Conservation (phyloP, 1,139 yeast species). For the Spencermartinsiella ligniputridi region DNA sequence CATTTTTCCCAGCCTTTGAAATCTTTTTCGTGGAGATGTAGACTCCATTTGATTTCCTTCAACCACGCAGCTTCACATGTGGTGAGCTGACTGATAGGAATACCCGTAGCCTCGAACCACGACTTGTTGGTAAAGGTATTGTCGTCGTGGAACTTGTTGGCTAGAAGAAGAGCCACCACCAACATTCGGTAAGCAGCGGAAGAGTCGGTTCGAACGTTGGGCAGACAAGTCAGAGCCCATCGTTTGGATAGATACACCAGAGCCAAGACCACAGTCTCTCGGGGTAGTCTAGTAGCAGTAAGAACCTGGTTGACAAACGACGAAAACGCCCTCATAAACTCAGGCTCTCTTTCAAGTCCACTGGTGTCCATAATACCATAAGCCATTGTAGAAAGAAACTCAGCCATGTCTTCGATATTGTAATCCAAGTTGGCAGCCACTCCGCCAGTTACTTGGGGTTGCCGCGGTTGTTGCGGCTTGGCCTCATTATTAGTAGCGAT, state of each 20-base stretch:
- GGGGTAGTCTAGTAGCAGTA: constrained; percentile 85
- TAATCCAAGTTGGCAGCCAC: constrained; percentile 75
- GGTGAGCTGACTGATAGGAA: constrained; percentile 58
- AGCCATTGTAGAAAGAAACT: constrained; percentile 64
- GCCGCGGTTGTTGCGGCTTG: constrained; percentile 13
- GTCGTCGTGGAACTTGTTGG: constrained; percentile 94
- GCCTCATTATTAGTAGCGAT: background rate
- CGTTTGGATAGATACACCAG: constrained; percentile 63
- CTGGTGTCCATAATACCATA: constrained; percentile 48
- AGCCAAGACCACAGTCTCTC: constrained; percentile 72
- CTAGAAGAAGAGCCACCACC: constrained; percentile 69
- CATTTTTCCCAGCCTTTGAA: constrained; percentile 37
- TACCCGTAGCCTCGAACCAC: constrained; percentile 93
- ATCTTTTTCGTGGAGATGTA: constrained; percentile 30
- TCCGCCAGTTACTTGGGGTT: constrained; percentile 51
- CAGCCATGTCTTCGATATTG: constrained; percentile 70
- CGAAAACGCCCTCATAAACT: constrained; percentile 39
- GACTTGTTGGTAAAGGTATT: constrained; percentile 92
- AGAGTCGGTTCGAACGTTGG: constrained; percentile 27
- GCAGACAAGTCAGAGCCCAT: constrained; percentile 33
- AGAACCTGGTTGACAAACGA: constrained; percentile 60
- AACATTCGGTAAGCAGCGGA: constrained; percentile 52
- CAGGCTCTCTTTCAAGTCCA: constrained; percentile 2
- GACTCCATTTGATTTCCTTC: constrained; percentile 31
- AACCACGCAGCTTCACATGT: constrained; percentile 74